Evolutionary conservation across 352 stramenopile genomes (phyloP).

Genomic region (Globisporangium parvum): DNA sequence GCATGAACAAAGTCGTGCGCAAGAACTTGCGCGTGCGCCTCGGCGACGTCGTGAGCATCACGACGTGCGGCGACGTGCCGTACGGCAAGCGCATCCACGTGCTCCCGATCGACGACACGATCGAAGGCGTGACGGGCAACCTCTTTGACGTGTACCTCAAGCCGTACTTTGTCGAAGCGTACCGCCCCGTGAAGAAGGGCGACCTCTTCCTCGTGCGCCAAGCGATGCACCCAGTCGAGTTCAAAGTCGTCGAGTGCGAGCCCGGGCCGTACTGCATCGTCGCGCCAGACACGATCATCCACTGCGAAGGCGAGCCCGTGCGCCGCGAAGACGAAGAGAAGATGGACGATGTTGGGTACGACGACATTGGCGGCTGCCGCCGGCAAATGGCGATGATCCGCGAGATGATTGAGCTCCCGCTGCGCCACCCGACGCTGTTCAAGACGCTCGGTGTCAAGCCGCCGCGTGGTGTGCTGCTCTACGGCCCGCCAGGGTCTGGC

Average conservation of each 20-base stretch:
- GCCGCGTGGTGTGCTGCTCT: constrained; percentile 98
- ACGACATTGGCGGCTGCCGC: constrained; percentile 98
- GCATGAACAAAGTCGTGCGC: constrained; percentile 99
- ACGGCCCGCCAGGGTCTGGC: constrained; percentile 96
- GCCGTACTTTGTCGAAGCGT: constrained; percentile 99
- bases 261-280: constrained; percentile 98
- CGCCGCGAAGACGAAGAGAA: constrained; percentile 98
- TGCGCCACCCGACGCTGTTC: constrained; percentile 97
- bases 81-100: constrained; percentile 99
- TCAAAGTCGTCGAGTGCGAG: constrained; percentile 99
- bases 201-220: constrained; percentile 98
- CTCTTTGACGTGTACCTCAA: constrained; percentile 99
- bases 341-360: constrained; percentile 98
- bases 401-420: constrained; percentile 99
- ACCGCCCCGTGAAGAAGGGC: constrained; percentile 98
- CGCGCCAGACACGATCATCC: constrained; percentile 98
- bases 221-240: constrained; percentile 99
- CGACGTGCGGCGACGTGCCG: constrained; percentile 94
- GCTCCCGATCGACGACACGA: constrained; percentile 98
- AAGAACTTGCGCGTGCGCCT: constrained; percentile 98
- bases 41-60: constrained; percentile 97
- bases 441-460: constrained; percentile 99
- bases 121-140: constrained; percentile 99
- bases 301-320: constrained; percentile 98
- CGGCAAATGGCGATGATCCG: constrained; percentile 99